Percentiles rank a stretch among this genome's conserved stretches.
Evolutionary conservation across 2,329 filamentous ascomycete genomes (phyloP).

Genomic region (Neophaeococcomyces mojaviensis): DNA sequence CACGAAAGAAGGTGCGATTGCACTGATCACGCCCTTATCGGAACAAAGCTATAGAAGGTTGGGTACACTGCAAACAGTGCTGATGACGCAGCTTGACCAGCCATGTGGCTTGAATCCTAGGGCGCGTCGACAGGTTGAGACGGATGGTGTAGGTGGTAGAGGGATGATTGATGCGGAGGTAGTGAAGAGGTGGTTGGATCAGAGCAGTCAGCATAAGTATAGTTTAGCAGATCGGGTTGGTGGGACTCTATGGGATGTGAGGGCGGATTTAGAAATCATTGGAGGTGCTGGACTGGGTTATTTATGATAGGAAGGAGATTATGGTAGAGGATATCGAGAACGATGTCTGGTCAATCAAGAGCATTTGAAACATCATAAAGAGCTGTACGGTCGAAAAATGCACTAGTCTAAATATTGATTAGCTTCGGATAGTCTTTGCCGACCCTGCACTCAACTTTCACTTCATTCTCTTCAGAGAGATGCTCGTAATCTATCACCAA

Average conservation of each 20-base stretch:
- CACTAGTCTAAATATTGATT: too few relatives aligned
- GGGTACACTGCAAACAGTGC: conserved; percentile 71
- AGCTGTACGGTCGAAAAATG: too few relatives aligned
- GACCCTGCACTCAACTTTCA: too few relatives aligned
- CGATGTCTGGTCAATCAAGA: too few relatives aligned
- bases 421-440: too few relatives aligned
- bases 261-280: conserved; percentile 61
- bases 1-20: conserved; percentile 68
- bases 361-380: too few relatives aligned
- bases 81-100: conserved; percentile 63
- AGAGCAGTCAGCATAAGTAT: conserved; percentile 61
- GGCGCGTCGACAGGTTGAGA: conserved; percentile 58
- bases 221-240: conserved; percentile 72
- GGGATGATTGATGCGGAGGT: conserved; percentile 73
- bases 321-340: too few relatives aligned
- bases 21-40: conserved; percentile 66
- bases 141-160: conserved; percentile 45
- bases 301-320: background rate
- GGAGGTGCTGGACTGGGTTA: conserved; percentile 53
- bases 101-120: conserved; percentile 75
- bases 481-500: too few relatives aligned
- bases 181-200: conserved; percentile 65
- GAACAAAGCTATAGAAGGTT: conserved; percentile 80
- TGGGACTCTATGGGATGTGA: conserved; percentile 55
- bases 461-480: too few relatives aligned